Base-by-base conservation (phyloP, 768 basidiomycete genomes). In the Rubroboletus pulcherrimus region DNA sequence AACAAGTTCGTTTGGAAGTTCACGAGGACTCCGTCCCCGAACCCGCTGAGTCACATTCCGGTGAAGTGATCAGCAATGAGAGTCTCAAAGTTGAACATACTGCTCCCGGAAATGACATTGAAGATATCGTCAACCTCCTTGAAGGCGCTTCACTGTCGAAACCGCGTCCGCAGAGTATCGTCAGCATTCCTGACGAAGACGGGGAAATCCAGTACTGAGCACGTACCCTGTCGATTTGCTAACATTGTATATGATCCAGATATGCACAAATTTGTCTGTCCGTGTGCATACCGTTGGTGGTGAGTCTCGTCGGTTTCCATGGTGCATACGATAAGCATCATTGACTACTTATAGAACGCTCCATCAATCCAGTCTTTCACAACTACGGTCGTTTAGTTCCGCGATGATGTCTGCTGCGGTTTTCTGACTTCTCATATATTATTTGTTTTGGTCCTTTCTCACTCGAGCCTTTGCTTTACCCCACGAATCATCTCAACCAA, bases 91-190 rank as follows among this genome's bases (percentile, higher is more conserved):
- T 42, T 12, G 63, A 51, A 31, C 37, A 24, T 14, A 5, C 24
- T 30, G n/a, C 47, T 19, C 31, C 47, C 14, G 76, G 67, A 15
- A 67, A 74, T 51, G 81, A 86, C 31, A 74, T 86, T 31, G 87
- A 83, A 67, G 81, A 82, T 53, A 82, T 89, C 50, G 82, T 90
- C 57, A 82, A 78, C 62, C 75, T 88, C 61, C 81, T 89, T 12
- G 84, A 90, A 71, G 59, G 65, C 3, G 33, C 49, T 26, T 42
- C 61, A 11, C 64, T 76, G 1, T 62, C 71, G 43, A 80, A 78
- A 59, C 64, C 72, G 11, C 74, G 73, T 49, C 74, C 75, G 21
- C 70, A 71, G 53, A 79, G 74, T 67, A 75, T 78, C 49, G 66
- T 69, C 47, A 77, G 72, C 67, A 81, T 83, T 57, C 81, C 81